phyloP scores from a whole-genome alignment of 2,329 filamentous ascomycete species.

The Neofusicoccum cordaticola region DNA sequence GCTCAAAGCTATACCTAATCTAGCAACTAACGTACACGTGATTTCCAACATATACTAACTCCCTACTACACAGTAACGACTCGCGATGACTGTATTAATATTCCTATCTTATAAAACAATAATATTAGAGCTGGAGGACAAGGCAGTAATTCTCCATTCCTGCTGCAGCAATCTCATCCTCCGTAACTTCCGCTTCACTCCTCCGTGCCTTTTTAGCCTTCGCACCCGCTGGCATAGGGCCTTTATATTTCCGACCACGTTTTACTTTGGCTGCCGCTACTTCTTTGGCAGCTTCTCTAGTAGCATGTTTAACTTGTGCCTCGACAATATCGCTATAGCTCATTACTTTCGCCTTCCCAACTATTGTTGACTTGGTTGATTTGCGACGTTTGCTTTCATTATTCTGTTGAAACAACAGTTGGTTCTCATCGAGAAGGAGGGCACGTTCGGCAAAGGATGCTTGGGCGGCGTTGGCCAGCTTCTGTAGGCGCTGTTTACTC shows the following conservation, averaged over 20 bases:
- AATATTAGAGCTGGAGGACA: conserved; percentile 4
- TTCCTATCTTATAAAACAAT: no score
- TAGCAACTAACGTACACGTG: no score
- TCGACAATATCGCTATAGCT: conserved; percentile 24
- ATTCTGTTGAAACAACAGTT: background rate
- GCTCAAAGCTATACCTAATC: no score
- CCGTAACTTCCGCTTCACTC: conserved; percentile 7
- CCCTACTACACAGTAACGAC: no score
- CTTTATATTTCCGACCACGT: background rate
- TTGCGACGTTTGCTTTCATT: no score
- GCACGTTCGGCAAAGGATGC: conserved; percentile 25
- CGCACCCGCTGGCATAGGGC: background rate
- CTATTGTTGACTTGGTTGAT: no score
- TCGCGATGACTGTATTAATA: no score
- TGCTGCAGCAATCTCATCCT: conserved; percentile 14
- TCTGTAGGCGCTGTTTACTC: conserved; percentile 22
- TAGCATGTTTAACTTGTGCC: conserved; percentile 23
- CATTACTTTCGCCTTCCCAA: no score
- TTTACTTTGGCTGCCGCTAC: background rate
- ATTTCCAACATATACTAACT: no score
- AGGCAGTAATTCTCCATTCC: conserved; percentile 11
- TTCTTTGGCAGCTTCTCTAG: conserved; percentile 19
- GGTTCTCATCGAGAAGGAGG: conserved; percentile 28
- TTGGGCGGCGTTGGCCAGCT: conserved; percentile 25
- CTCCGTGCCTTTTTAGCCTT: conserved; percentile 13